These are phyloP conservation scores for Sapria himalayana DNA, from an alignment of 345 rosid species.

Conservation along the genomic window DNA sequence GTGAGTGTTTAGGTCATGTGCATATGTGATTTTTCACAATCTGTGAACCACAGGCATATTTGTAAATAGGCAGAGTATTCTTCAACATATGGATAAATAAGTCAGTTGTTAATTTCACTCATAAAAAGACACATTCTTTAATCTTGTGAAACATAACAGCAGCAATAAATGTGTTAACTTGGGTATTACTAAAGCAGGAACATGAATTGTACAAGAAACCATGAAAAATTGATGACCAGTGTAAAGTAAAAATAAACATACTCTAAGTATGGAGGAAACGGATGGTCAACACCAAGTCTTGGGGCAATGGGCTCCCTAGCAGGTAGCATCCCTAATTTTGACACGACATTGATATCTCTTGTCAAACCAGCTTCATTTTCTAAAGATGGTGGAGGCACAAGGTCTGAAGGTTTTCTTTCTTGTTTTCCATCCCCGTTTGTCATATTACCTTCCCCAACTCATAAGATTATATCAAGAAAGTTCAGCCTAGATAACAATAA, in stretches of 20 bases:
- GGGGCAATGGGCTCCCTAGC: constrained; percentile 56
- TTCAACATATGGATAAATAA: no score
- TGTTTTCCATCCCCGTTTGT: constrained; percentile 21
- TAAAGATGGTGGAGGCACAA: constrained; percentile 8
- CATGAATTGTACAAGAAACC: neutral
- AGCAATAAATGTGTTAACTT: no score
- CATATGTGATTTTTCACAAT: no score
- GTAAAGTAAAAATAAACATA: constrained; percentile 19
- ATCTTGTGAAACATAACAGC: no score
- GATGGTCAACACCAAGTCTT: constrained; percentile 77
- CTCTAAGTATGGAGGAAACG: constrained; percentile 85
- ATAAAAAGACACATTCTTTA: no score
- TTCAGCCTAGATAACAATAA: constrained; percentile 35
- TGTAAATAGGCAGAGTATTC: no score
- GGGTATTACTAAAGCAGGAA: no score
- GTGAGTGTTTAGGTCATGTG: no score
- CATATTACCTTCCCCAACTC: constrained; percentile 56
- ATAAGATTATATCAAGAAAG: constrained; percentile 81
- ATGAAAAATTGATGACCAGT: constrained; percentile 1
- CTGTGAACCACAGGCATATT: no score
- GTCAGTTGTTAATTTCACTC: no score
- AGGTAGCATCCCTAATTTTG: constrained; percentile 16
- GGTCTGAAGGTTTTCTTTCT: constrained; percentile 22
- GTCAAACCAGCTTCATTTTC: constrained; percentile 15
- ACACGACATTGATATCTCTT: constrained; percentile 11